Evolutionary conservation across 192 early-diverging fungal genomes (phyloP).

Genomic region (Mortierella hygrophila): DNA sequence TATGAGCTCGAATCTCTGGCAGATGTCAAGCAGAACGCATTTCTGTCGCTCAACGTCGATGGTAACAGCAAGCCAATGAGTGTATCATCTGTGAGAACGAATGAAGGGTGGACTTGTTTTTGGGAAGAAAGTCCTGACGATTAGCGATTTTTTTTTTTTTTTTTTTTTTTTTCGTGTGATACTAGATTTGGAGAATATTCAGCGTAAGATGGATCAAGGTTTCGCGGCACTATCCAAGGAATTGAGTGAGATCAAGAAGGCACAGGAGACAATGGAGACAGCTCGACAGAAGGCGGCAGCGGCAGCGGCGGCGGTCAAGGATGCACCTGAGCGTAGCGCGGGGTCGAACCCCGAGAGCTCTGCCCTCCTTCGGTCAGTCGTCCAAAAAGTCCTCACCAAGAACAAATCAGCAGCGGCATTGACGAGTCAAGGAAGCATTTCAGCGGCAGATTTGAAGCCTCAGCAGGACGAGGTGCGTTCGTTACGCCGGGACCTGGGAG

Average conservation of each 20-base stretch:
- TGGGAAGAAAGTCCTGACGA: too few relatives aligned
- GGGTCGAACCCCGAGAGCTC: slow-evolving; percentile 7
- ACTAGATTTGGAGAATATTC: slow-evolving; percentile 53
- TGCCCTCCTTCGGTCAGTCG: slow-evolving; percentile 5
- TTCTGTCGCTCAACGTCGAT: slow-evolving; percentile 60
- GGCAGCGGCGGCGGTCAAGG: not conserved
- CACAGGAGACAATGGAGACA: slow-evolving; percentile 13
- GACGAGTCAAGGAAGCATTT: slow-evolving; percentile 8
- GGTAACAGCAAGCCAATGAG: slow-evolving; percentile 34
- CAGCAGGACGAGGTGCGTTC: slow-evolving; percentile 57
- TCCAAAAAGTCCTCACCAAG: slow-evolving; percentile 27
- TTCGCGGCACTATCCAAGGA: slow-evolving; percentile 39
- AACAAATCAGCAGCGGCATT: not conserved
- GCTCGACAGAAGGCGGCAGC: slow-evolving; percentile 29
- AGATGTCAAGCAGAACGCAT: slow-evolving; percentile 69
- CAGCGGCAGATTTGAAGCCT: slow-evolving; percentile 33
- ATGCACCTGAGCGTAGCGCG: not conserved
- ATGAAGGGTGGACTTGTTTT: not conserved
- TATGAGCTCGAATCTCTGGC: slow-evolving; percentile 74
- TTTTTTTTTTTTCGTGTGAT: too few relatives aligned
- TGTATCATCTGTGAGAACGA: not conserved
- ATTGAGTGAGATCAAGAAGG: slow-evolving; percentile 47
- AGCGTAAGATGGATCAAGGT: slow-evolving; percentile 55
- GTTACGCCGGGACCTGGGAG: slow-evolving; percentile 57
- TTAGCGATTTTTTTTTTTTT: too few relatives aligned